phyloP scores from a whole-genome alignment of 345 rosid genomes.

The Microcos paniculata region DNA sequence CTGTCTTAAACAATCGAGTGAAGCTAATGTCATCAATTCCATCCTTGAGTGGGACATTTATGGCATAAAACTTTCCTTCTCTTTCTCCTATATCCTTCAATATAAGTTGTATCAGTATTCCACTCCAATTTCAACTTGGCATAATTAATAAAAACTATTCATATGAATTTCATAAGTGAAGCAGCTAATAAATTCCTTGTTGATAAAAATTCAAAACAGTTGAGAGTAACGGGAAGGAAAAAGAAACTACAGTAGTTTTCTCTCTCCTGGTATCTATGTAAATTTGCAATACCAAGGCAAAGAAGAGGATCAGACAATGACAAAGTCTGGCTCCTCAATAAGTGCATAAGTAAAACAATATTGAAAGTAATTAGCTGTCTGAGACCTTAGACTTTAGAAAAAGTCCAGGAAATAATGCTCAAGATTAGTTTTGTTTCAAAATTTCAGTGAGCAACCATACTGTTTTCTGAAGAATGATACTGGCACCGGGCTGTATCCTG shows the following conservation, averaged over 20 bases:
- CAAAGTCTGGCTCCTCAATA: background rate
- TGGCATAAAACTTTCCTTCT: slow-evolving; percentile 95
- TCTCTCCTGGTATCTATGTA: background rate
- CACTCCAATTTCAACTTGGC: slow-evolving; percentile 15
- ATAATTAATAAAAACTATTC: slow-evolving; percentile 15
- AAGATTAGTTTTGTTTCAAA: background rate
- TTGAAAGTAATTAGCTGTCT: background rate
- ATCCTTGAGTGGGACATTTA: slow-evolving; percentile 95
- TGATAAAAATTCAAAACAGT: background rate
- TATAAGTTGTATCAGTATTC: slow-evolving; percentile 25
- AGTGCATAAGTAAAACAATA: background rate
- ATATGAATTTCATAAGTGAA: background rate
- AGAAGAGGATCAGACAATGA: background rate
- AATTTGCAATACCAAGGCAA: background rate
- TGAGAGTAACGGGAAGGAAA: background rate
- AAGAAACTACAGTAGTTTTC: background rate
- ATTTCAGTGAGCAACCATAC: background rate
- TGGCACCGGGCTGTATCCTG: background rate
- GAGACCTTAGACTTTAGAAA: background rate
- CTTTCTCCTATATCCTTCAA: slow-evolving; percentile 95
- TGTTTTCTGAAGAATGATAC: background rate
- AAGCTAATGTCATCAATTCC: slow-evolving; percentile 95
- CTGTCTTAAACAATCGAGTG: slow-evolving; percentile 90
- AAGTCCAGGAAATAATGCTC: background rate
- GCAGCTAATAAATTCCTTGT: background rate